Base-by-base conservation (phyloP, 805 yeast genomes). In the Kockiozyma suomiensis region DNA sequence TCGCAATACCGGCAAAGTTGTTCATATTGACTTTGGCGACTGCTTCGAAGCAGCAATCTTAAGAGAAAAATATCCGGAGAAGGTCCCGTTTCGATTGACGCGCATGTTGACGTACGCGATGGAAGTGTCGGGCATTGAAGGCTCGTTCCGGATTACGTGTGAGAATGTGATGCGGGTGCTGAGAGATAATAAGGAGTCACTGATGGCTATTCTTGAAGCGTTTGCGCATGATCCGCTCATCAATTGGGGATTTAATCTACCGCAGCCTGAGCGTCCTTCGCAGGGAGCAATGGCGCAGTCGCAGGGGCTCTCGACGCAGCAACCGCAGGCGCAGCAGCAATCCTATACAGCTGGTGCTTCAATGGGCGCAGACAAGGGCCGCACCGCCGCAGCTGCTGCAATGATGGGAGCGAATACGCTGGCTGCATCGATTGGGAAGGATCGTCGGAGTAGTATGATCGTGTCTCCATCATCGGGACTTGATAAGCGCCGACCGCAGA, bases 101-200 rank as follows among this genome's bases (percentile, higher is more conserved):
- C 80, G 99, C 74, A 94, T 94, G 99, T 79, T 96, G 66, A 91
- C 96, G 23, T 91, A 91, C 73, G 99, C 98, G 0, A 93, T 94
- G 97, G 99, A 96, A 73, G 98, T 94, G 1, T 88, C 97, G 75
- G 99, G 99, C 6, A 91, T 94, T 64, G 98, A 94, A 74, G 99
- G 99, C 2, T 89, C 96, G 37, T 94, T 90, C 81, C 82, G 98
- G 69, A 92, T 94, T 41, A 92, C 98, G 0, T 89, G 97, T 74
- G 98, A 94, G 71, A 92, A 93, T 74, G 99, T 94, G 2, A 93
- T 96, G 97, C 81, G 96, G 63, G 96, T 96, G 1, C 77, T 94
- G 54, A 81, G 99, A 66, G 96, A 88, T 65, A 94, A 94, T 74
- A 90, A 90, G 67, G 99, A 96, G 73, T 94, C 98, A 0, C 81